Conservation (phyloP, 768 basidiomycete genomes). For the Cubamyces sp. region DNA sequence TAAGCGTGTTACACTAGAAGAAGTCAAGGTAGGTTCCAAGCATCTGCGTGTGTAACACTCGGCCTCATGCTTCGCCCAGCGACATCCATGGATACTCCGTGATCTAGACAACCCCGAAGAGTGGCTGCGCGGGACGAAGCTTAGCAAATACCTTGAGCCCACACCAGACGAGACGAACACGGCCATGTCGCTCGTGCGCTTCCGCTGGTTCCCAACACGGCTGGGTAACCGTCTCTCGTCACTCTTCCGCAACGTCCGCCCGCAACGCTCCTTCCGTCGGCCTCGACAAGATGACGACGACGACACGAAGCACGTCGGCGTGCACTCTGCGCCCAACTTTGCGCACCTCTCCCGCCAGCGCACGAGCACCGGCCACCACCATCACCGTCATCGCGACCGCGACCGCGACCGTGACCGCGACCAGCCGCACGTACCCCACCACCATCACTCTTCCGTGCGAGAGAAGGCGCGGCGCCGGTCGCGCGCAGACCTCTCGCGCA, state of each 20-base stretch:
- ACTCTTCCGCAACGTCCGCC: slow-evolving; percentile 50
- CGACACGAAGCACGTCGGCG: slow-evolving; percentile 34
- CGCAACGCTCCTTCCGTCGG: slow-evolving; percentile 36
- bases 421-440: background rate
- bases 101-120: slow-evolving; percentile 66
- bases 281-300: slow-evolving; percentile 18
- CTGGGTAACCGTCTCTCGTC: slow-evolving; percentile 47
- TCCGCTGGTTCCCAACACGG: slow-evolving; percentile 57
- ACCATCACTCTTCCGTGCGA: slow-evolving; percentile 10
- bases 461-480: slow-evolving; percentile 38
- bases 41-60: background rate
- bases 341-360: slow-evolving; percentile 19
- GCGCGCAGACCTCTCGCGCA: slow-evolving; percentile 17
- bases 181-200: slow-evolving; percentile 69
- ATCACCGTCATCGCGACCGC: slow-evolving; percentile 31
- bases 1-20: slow-evolving; percentile 74
- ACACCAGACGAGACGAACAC: slow-evolving; percentile 77
- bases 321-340: slow-evolving; percentile 37
- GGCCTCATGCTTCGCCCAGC: slow-evolving; percentile 39
- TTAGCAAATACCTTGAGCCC: slow-evolving; percentile 54
- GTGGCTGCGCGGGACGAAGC: slow-evolving; percentile 73
- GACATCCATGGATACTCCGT: slow-evolving; percentile 64
- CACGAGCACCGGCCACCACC: slow-evolving; percentile 27
- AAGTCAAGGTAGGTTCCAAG: slow-evolving; percentile 70
- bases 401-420: slow-evolving; percentile 14